Evolutionary conservation across 352 stramenopile species (phyloP).

Genomic region (Pythium volutum): DNA sequence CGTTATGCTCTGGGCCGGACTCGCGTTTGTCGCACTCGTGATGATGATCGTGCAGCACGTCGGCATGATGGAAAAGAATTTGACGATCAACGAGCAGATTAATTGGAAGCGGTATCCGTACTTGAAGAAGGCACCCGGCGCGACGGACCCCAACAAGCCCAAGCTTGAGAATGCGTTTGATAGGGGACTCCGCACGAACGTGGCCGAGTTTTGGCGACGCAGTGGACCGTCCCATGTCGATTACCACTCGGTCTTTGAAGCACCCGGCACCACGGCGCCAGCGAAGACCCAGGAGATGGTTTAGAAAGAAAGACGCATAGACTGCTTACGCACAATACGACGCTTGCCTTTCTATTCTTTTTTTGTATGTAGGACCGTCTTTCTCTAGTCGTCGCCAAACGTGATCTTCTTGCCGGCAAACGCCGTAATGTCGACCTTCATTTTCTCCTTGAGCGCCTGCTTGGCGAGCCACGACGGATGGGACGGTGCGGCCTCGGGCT

Average conservation of each 20-base stretch:
- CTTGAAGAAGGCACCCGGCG: constrained; percentile 24
- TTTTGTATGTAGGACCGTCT: too few species aligned
- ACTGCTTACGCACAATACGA: too few species aligned
- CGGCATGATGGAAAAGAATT: constrained; percentile 57
- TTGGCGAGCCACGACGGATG: constrained; percentile 79
- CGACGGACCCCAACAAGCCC: background rate
- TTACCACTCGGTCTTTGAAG: constrained; percentile 19
- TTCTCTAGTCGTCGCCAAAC: constrained; percentile 48
- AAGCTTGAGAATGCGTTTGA: constrained; percentile 26
- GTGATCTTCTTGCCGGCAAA: constrained; percentile 85
- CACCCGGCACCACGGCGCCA: background rate
- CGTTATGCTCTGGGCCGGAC: constrained; percentile 51
- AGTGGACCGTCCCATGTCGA: constrained; percentile 13
- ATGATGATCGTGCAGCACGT: constrained; percentile 73
- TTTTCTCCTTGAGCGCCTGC: constrained; percentile 79
- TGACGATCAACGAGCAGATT: constrained; percentile 83
- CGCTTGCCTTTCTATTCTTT: too few species aligned
- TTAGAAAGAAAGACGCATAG: background rate
- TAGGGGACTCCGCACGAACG: constrained; percentile 17
- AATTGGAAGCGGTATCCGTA: constrained; percentile 82
- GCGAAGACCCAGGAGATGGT: constrained; percentile 14
- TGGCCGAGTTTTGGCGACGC: constrained; percentile 25
- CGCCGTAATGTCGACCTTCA: constrained; percentile 60
- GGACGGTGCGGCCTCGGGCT: constrained; percentile 30
- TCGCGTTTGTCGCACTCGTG: constrained; percentile 43